Conservation (phyloP, 2,329 filamentous ascomycete species). For the Parascedosporium putredinis region DNA sequence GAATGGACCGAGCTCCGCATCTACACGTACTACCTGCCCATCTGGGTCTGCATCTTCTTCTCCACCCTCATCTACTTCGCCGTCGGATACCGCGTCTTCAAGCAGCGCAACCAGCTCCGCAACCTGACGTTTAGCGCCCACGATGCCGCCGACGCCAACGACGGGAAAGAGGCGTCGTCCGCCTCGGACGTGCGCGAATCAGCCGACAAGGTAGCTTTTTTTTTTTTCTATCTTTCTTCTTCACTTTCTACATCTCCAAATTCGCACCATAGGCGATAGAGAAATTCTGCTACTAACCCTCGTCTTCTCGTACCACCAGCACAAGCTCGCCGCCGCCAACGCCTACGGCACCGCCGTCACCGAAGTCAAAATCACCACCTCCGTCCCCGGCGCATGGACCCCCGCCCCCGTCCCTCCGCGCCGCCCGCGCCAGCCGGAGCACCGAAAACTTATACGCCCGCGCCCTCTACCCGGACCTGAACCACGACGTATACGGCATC, state of each 20-base stretch:
- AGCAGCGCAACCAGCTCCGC: conserved; percentile 41
- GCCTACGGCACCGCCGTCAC: conserved; percentile 43
- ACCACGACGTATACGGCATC: conserved; percentile 1
- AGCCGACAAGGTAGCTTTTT: conserved; percentile 21
- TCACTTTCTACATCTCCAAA: neutral
- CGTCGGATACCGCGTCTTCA: conserved; percentile 51
- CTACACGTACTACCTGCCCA: conserved; percentile 50
- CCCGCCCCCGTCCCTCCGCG: conserved; percentile 5
- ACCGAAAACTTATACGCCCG: neutral
- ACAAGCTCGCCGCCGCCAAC: conserved; percentile 16
- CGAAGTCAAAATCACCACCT: conserved; percentile 35
- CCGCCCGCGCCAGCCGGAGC: neutral
- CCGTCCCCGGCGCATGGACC: conserved; percentile 9
- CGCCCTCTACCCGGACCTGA: conserved; percentile 5
- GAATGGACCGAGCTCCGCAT: conserved; percentile 47
- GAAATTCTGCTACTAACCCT: neutral
- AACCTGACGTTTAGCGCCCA: conserved; percentile 30
- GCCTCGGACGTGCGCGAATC: conserved; percentile 19
- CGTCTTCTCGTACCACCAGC: conserved; percentile 17
- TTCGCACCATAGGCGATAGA: neutral
- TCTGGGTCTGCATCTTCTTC: conserved; percentile 48
- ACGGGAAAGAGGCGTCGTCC: conserved; percentile 14
- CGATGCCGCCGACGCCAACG: conserved; percentile 16
- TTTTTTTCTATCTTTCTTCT: neutral
- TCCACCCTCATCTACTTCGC: conserved; percentile 45